A percentile compares a stretch with the other conserved stretches of the same genome.
These are phyloP conservation scores for Podila epigama DNA, from an alignment of 192 early-diverging fungal genomes.

Conservation along the genomic window DNA sequence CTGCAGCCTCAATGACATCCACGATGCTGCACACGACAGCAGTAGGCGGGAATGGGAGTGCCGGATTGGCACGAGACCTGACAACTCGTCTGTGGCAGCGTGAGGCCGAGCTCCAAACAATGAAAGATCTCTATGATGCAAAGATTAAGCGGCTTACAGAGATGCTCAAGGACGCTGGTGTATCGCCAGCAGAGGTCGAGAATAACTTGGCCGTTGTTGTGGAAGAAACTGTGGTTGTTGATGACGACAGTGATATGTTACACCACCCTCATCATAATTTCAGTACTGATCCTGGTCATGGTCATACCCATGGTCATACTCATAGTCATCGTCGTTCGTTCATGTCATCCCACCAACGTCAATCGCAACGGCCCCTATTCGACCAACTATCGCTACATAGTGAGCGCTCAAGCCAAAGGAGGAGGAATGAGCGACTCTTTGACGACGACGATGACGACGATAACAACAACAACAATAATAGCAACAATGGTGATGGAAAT, in stretches of 20 bases:
- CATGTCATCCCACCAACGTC: not conserved
- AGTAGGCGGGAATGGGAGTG: not conserved
- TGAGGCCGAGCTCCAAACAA: conserved; percentile 41
- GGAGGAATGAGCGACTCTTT: conserved; percentile 15
- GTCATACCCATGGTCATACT: no score
- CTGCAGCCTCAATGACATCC: not conserved
- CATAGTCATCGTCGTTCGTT: no score
- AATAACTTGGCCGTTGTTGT: conserved; percentile 40
- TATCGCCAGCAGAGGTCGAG: conserved; percentile 43
- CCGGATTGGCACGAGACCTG: conserved; percentile 25
- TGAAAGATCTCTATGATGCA: conserved; percentile 48
- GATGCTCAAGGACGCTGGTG: conserved; percentile 47
- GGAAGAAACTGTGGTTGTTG: conserved; percentile 19
- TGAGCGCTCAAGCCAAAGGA: not conserved
- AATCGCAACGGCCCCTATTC: not conserved
- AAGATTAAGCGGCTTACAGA: conserved; percentile 41
- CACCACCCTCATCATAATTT: no score
- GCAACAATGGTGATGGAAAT: conserved; percentile 4
- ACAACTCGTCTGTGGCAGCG: conserved; percentile 49
- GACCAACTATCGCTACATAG: not conserved
- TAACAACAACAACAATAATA: conserved; percentile 12
- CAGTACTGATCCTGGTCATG: no score
- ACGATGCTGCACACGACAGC: not conserved
- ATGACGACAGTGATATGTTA: not conserved
- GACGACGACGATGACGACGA: conserved; percentile 6